Conservation (phyloP, 2,329 filamentous ascomycete species). For the Calonectria montana region DNA sequence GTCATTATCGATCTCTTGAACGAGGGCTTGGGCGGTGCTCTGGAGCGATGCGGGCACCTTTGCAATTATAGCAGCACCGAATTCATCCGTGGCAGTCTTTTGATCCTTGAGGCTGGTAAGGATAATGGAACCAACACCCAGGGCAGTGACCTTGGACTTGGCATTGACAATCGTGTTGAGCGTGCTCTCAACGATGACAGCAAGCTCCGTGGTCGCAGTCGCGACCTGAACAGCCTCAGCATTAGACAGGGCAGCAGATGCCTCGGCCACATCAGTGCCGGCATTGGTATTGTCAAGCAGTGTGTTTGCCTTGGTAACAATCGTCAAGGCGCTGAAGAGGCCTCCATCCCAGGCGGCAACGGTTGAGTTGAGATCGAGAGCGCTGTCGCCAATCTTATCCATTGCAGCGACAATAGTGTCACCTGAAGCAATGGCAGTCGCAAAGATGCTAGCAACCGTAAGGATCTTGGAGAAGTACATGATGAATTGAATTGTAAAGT, state of each 20-base stretch:
- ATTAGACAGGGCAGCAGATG: conserved; percentile 51
- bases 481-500: neutral
- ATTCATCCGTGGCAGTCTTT: conserved; percentile 52
- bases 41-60: conserved; percentile 53
- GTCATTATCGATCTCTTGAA: conserved; percentile 50
- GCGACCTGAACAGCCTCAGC: conserved; percentile 54
- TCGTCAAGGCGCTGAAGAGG: conserved; percentile 53
- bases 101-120: conserved; percentile 55
- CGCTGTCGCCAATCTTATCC: conserved; percentile 47
- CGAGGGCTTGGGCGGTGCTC: conserved; percentile 48
- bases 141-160: conserved; percentile 57
- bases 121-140: conserved; percentile 56
- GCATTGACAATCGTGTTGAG: conserved; percentile 51
- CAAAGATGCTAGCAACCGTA: conserved; percentile 35
- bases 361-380: conserved; percentile 47
- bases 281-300: conserved; percentile 55
- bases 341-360: conserved; percentile 53
- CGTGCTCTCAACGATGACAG: conserved; percentile 51
- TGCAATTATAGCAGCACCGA: conserved; percentile 50
- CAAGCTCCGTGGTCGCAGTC: conserved; percentile 49
- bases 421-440: conserved; percentile 47
- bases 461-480: conserved; percentile 42
- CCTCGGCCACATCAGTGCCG: conserved; percentile 50
- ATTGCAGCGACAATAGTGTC: conserved; percentile 50
- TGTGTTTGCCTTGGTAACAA: conserved; percentile 51